A percentile compares a stretch with the other conserved stretches of the same genome.
These are phyloP conservation scores for Ceratobasidium sp. DNA, from an alignment of 1,284 basidiomycete species.

Conservation along the genomic window DNA sequence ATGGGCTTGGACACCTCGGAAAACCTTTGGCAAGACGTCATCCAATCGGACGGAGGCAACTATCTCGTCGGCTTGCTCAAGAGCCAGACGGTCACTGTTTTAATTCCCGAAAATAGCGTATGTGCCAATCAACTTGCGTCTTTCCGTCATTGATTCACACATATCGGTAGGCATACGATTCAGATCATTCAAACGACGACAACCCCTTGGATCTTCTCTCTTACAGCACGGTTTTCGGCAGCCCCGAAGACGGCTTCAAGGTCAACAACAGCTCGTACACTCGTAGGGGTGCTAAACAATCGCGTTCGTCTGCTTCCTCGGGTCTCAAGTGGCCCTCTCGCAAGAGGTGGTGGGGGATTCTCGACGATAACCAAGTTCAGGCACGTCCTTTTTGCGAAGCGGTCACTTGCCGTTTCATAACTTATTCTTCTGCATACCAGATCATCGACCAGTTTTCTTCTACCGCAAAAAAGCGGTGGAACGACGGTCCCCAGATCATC, in stretches of 20 bases:
- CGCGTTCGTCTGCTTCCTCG: not conserved
- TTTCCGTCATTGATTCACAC: not conserved
- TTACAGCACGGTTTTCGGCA: conserved; percentile 13
- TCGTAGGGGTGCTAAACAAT: not conserved
- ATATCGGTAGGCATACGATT: not conserved
- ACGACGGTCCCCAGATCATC: not conserved
- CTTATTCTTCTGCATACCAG: not conserved
- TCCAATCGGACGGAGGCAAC: not conserved
- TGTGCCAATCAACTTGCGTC: not conserved
- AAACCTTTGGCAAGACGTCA: not conserved
- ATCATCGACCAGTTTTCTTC: not conserved
- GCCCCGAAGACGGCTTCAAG: conserved; percentile 6
- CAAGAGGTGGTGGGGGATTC: not conserved
- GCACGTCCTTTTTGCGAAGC: not conserved
- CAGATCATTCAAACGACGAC: not conserved
- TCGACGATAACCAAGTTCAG: conserved; percentile 1
- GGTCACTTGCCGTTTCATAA: not conserved
- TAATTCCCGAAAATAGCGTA: conserved; percentile 13
- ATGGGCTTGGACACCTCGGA: not conserved
- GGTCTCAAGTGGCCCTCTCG: not conserved
- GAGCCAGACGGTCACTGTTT: conserved; percentile 3
- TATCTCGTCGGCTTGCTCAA: conserved; percentile 5
- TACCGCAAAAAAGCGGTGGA: conserved; percentile 14
- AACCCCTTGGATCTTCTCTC: not conserved
- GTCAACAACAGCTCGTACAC: not conserved